phyloP scores from a whole-genome alignment of 169 alveolate species.

The Cryptosporidium canis region DNA sequence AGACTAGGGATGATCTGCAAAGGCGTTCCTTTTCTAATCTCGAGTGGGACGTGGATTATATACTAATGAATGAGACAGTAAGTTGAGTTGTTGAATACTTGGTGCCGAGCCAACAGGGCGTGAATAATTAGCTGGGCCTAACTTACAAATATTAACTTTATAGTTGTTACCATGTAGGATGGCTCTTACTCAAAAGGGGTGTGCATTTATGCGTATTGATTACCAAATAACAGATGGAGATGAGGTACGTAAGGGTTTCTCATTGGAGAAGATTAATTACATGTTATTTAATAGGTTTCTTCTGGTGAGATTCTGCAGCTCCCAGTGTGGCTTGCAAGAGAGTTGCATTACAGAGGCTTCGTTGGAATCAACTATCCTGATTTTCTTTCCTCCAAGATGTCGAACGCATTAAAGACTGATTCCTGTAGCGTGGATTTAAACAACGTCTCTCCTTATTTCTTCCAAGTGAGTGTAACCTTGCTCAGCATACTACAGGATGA shows the following conservation, averaged over 20 bases:
- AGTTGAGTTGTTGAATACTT: neutral
- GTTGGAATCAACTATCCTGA: constrained; percentile 58
- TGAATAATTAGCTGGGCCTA: neutral
- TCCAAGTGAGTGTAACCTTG: constrained; percentile 36
- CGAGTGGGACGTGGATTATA: constrained; percentile 44
- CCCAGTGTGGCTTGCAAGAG: constrained; percentile 59
- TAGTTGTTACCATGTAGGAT: constrained; percentile 54
- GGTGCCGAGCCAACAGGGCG: neutral
- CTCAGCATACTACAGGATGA: constrained; percentile 32
- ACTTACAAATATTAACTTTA: neutral
- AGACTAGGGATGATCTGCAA: neutral
- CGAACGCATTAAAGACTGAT: constrained; percentile 52
- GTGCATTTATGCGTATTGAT: constrained; percentile 48
- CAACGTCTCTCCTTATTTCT: constrained; percentile 54
- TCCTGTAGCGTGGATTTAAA: constrained; percentile 56
- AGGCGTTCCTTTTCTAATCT: constrained; percentile 8
- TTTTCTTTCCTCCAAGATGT: constrained; percentile 58
- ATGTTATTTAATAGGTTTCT: neutral
- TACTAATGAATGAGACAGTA: constrained; percentile 66
- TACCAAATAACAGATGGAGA: neutral
- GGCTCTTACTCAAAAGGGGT: constrained; percentile 49
- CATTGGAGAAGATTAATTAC: neutral
- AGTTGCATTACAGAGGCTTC: constrained; percentile 29
- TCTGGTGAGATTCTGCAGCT: constrained; percentile 55
- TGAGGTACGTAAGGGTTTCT: constrained; percentile 20